Evolutionary conservation across 108 stramenopile species (phyloP).

Genomic region (Nannochloropsis granulata): DNA sequence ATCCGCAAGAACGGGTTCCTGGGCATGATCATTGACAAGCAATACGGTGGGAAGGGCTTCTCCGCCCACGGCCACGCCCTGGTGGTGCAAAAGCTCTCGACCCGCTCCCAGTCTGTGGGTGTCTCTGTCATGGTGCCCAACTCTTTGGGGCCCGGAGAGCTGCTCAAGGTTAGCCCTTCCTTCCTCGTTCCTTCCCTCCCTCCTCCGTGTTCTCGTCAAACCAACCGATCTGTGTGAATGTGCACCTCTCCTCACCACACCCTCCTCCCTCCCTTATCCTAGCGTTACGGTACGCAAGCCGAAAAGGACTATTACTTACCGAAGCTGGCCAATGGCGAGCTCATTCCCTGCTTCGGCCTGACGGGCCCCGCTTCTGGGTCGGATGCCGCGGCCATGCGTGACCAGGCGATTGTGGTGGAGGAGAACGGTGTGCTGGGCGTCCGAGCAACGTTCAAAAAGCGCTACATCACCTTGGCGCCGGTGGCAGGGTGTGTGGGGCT

Average conservation of each 20-base stretch:
- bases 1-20: constrained; percentile 87
- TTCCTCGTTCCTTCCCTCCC: background rate
- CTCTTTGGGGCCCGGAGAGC: constrained; percentile 89
- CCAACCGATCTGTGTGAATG: background rate
- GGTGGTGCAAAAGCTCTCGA: constrained; percentile 71
- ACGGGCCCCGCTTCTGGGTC: constrained; percentile 88
- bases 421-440: constrained; percentile 84
- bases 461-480: constrained; percentile 95
- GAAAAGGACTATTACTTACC: constrained; percentile 91
- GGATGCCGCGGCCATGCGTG: constrained; percentile 86
- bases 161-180: constrained; percentile 41
- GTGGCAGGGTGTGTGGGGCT: constrained; percentile 91
- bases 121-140: constrained; percentile 90
- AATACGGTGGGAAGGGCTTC: constrained; percentile 90
- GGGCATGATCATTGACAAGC: constrained; percentile 86
- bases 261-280: background rate
- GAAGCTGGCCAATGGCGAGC: constrained; percentile 74
- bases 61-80: constrained; percentile 73
- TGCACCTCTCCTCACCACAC: background rate
- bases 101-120: constrained; percentile 35
- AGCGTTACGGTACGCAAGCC: constrained; percentile 62
- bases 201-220: too few relatives aligned
- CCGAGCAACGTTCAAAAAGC: constrained; percentile 84
- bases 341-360: constrained; percentile 94
- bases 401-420: constrained; percentile 66